Conservation (phyloP, 2,329 filamentous ascomycete genomes). For the Diplodia scrobiculata region DNA sequence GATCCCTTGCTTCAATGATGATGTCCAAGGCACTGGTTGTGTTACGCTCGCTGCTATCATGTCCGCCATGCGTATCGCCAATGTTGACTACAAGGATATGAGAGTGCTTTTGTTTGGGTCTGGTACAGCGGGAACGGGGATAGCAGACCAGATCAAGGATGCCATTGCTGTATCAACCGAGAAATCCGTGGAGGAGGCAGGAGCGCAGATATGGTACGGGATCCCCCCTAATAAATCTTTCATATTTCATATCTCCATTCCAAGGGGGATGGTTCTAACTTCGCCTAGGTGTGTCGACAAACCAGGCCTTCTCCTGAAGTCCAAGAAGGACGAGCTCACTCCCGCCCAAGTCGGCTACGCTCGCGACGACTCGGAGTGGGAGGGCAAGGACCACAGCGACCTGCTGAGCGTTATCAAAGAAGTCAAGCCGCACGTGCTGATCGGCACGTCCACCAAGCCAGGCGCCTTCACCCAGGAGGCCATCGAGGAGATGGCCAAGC, state of each 20-base stretch:
- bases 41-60: slow-evolving; percentile 83
- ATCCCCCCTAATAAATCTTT: neutral
- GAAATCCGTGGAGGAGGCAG: slow-evolving; percentile 71
- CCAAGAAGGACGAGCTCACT: slow-evolving; percentile 63
- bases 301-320: slow-evolving; percentile 70
- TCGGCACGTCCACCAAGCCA: slow-evolving; percentile 80
- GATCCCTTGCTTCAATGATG: slow-evolving; percentile 87
- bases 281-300: slow-evolving; percentile 73
- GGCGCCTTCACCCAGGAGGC: slow-evolving; percentile 74
- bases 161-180: slow-evolving; percentile 70
- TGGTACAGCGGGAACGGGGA: slow-evolving; percentile 80
- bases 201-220: slow-evolving; percentile 72
- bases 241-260: neutral
- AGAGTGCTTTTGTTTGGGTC: slow-evolving; percentile 76
- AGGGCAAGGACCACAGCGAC: slow-evolving; percentile 56
- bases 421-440: slow-evolving; percentile 76
- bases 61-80: slow-evolving; percentile 70
- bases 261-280: neutral
- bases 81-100: slow-evolving; percentile 66
- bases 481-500: slow-evolving; percentile 72
- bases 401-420: slow-evolving; percentile 68
- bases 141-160: slow-evolving; percentile 80
- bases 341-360: slow-evolving; percentile 68
- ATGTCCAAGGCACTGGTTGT: slow-evolving; percentile 85
- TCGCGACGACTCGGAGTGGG: slow-evolving; percentile 65